A percentile compares a stretch with the other conserved stretches of the same genome.
These are phyloP conservation scores for Pseudocercospora cruenta DNA, from an alignment of 2,329 filamentous ascomycete species.

Conservation along the genomic window DNA sequence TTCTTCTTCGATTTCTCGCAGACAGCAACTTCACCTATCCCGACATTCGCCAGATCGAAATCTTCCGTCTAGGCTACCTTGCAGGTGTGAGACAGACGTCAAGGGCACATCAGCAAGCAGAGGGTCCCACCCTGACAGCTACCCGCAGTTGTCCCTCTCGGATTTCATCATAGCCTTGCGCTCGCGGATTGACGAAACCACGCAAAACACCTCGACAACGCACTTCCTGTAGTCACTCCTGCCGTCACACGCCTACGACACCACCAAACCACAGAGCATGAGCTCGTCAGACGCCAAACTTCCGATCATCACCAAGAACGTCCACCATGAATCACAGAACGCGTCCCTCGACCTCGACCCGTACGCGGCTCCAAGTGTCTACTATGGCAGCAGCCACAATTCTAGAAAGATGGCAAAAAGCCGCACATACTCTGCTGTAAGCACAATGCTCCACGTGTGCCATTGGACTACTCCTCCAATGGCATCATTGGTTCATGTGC, in stretches of 20 bases:
- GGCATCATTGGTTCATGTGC: neutral
- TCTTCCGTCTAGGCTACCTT: too few relatives aligned
- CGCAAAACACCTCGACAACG: neutral
- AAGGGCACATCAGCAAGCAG: too few relatives aligned
- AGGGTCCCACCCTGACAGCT: neutral
- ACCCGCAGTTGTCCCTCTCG: neutral
- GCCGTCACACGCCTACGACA: neutral
- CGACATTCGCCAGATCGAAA: too few relatives aligned
- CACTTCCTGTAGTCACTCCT: neutral
- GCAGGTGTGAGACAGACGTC: too few relatives aligned
- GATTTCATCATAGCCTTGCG: neutral
- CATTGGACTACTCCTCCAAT: neutral
- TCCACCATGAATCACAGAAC: neutral
- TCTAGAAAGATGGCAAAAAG: conserved; percentile 52
- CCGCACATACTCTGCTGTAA: conserved; percentile 61
- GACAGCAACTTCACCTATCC: too few relatives aligned
- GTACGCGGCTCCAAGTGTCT: conserved; percentile 60
- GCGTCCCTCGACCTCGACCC: conserved; percentile 53
- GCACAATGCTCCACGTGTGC: conserved; percentile 30
- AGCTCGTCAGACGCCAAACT: neutral
- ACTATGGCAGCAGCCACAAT: conserved; percentile 60
- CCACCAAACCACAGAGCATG: neutral
- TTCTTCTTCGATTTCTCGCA: too few relatives aligned
- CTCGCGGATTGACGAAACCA: neutral
- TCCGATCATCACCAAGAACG: neutral